Base-by-base conservation (phyloP, 768 basidiomycete species). In the Galerina sulciceps region DNA sequence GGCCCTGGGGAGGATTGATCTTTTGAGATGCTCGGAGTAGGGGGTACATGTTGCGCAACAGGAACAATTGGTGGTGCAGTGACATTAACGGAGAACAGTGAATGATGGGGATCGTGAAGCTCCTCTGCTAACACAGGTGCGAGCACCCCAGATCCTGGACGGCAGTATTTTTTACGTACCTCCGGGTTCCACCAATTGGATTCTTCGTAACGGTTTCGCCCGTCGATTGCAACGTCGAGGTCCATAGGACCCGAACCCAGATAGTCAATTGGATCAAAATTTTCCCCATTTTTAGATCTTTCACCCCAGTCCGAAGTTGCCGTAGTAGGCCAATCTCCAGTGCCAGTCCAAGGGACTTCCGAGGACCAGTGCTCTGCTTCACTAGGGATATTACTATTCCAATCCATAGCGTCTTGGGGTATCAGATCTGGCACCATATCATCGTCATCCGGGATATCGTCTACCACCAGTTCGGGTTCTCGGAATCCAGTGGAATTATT, bases 61-160 rank as follows among this genome's bases (percentile, higher is more conserved):
- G 52, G 43, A 22, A 13, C 51, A 46, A 68, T 60, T 36, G 69
- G 66, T 9, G 74, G 68, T 3, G 65, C 50, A 50, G 66, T 66
- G 59, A 73, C 78, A 59, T 75, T 82, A 34, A 92, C 85, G 9
- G 82, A 85, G 72, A 83, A 90, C 23, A 93, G 73, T 8, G 85
- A 83, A 69, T 93, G 91, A 41, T 90, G 84, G 6, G 89, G 78
- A 65, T 91, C 80, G 69, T 93, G 91, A 20, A 93, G 73, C 51
- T 79, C 72, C 45, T 91, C 86, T 10, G 85, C 85, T 17, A 93
- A 76, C 52, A 85, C 71, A 2, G 90, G 86, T 0, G 91, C 84
- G 18, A 93, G 76, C 43, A 91, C 79, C 15, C 91, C 91, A 1
- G 81, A 79, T 3, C 91, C 91, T 0, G 91, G 91, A 20, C 90